Conservation (phyloP, 495 filamentous ascomycete genomes). For the Chaetomium fimeti region DNA sequence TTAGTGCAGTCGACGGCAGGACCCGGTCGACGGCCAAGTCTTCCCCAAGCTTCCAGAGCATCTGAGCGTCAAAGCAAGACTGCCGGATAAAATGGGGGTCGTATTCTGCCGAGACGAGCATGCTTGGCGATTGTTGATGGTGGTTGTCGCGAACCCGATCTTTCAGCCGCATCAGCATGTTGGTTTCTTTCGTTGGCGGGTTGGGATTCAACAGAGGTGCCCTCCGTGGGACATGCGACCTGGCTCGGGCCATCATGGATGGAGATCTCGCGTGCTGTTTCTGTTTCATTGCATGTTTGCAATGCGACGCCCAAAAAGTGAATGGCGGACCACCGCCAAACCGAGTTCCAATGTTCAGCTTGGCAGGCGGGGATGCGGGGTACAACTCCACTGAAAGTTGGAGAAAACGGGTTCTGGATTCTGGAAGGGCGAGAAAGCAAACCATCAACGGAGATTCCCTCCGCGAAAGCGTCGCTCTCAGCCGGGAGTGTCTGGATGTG, state of each 20-base stretch:
- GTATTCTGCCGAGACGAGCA: constrained; percentile 14
- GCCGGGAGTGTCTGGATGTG: neutral
- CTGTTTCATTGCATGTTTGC: no score
- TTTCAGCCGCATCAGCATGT: no score
- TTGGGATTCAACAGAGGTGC: no score
- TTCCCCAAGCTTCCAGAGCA: neutral
- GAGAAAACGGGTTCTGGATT: neutral
- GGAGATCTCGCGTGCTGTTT: no score
- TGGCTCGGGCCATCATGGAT: no score
- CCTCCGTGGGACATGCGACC: no score
- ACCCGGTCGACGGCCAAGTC: no score
- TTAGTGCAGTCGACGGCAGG: no score
- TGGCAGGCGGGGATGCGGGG: constrained; percentile 15
- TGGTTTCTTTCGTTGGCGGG: no score
- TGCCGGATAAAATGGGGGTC: constrained; percentile 13
- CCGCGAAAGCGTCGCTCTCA: neutral
- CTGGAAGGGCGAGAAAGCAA: neutral
- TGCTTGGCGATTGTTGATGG: neutral
- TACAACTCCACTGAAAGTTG: neutral
- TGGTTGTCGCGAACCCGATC: no score
- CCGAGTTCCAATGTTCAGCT: neutral
- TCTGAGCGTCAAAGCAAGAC: constrained; percentile 9
- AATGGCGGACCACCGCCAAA: no score
- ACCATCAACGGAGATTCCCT: neutral
- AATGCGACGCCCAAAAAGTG: no score